Evolutionary conservation across 371 early-diverging fungal genomes (phyloP), one percentile per base, ranked within the genome.

Genomic region (Lichtheimia ramosa): DNA sequence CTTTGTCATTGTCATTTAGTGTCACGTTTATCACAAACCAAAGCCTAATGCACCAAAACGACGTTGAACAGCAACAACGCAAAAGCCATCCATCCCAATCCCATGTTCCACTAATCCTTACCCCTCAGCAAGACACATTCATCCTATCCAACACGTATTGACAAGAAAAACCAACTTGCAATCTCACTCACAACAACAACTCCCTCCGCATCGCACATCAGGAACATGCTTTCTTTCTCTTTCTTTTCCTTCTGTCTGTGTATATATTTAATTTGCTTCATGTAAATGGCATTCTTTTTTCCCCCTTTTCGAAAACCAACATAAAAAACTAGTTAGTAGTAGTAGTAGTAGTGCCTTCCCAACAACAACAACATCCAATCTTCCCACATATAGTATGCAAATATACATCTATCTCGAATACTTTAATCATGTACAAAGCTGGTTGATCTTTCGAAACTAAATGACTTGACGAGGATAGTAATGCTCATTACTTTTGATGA

Each of bases 1-100:
- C 10, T 34, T 10, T 8, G 27, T 42, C 23, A 54, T 28, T 58
- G 39, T 34, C 39, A 39, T 54, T 2, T 49, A 79, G 83, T 95
- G 95, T 70, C 95, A 95, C 66, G 85, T 90, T 39, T 91, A 93
- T 63, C 83, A 89, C 65, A 92, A 90, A 72, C 91, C 92, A 34
- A 90, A 92, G 61, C 56, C 56, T n/a, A 55, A 43, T 25, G 43
- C 43, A 21, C 42, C 43, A 13, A 55, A 55, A 27, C 42, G 56
- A 55, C 56, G 56, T 25, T 55, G 24, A 43, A 6, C 16, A 42
- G 16, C 54, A n/a, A n/a, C n/a, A n/a, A n/a, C n/a, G n/a, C 39
- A 15, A 34, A 34, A 34, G 10, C 34, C 10, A 34, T 34, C 10
- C 27, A 27, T 5, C 7, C 25, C 27, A 28, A 13, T 20, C 16